Conservation (phyloP, 2,329 filamentous ascomycete genomes). For the Cordyceps tenuipes region DNA sequence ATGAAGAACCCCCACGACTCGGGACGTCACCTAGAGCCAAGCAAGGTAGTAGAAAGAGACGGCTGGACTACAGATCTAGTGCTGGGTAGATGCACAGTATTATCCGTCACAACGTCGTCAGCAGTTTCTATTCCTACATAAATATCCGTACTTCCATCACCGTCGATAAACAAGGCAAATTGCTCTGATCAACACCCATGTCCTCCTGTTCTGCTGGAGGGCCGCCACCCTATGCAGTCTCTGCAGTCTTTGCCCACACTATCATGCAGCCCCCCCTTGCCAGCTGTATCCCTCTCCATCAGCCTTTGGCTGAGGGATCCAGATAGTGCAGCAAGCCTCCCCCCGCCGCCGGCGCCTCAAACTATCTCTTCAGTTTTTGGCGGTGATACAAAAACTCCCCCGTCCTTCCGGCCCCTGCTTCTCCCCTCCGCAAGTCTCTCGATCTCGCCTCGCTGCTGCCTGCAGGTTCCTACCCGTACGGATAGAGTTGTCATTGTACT, state of each 20-base stretch:
- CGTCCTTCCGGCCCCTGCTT: neutral
- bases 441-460: neutral
- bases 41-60: too few relatives aligned
- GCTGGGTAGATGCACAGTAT: too few relatives aligned
- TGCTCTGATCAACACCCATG: neutral
- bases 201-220: neutral
- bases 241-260: neutral
- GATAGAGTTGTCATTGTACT: neutral
- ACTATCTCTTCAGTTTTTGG: neutral
- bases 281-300: neutral
- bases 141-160: too few relatives aligned
- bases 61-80: neutral
- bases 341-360: neutral
- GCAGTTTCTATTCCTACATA: neutral
- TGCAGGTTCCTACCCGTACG: neutral
- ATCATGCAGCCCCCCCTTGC: constrained; percentile 4
- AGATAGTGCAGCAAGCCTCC: constrained; percentile 1
- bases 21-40: neutral
- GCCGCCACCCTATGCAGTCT: neutral
- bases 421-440: neutral
- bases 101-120: neutral
- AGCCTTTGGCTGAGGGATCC: constrained; percentile 2
- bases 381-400: neutral
- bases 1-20: neutral
- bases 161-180: neutral